These are phyloP conservation scores for Coemansia nantahalensis DNA, from an alignment of 192 early-diverging fungal genomes.

Conservation along the genomic window DNA sequence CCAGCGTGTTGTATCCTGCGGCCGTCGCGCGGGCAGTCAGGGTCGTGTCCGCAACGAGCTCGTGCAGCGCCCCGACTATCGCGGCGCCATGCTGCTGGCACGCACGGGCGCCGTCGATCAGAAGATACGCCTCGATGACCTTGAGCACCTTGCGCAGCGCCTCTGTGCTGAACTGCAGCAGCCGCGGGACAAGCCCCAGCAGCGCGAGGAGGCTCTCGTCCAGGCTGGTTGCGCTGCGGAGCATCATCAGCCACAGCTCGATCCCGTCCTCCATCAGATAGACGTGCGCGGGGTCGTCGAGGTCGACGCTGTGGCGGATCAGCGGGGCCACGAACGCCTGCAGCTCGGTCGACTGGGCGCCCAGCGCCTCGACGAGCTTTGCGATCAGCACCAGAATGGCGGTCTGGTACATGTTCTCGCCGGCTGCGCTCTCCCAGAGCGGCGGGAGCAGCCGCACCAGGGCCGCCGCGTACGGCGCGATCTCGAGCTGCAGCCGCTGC, in stretches of 20 bases:
- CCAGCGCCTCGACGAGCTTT: slow-evolving; percentile 71
- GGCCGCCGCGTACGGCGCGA: slow-evolving; percentile 67
- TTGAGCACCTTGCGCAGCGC: slow-evolving; percentile 69
- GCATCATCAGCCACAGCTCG: slow-evolving; percentile 83
- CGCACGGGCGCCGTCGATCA: slow-evolving; percentile 52
- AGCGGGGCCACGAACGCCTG: slow-evolving; percentile 75
- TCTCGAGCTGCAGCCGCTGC: slow-evolving; percentile 74
- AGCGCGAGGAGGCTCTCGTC: slow-evolving; percentile 60
- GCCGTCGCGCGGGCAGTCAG: slow-evolving; percentile 26
- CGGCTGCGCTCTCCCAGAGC: slow-evolving; percentile 73
- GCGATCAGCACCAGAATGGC: slow-evolving; percentile 75
- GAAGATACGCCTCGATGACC: slow-evolving; percentile 82
- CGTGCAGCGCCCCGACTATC: slow-evolving; percentile 25
- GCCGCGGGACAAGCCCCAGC: slow-evolving; percentile 56
- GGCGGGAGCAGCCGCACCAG: slow-evolving; percentile 74
- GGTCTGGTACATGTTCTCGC: slow-evolving; percentile 78
- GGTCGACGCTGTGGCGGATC: slow-evolving; percentile 70
- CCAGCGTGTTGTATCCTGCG: slow-evolving; percentile 32
- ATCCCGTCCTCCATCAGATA: slow-evolving; percentile 89
- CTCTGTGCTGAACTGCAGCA: slow-evolving; percentile 77
- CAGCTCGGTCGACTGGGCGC: slow-evolving; percentile 65
- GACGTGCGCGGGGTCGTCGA: slow-evolving; percentile 60
- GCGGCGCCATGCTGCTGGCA: slow-evolving; percentile 13
- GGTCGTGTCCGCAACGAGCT: slow-evolving; percentile 23
- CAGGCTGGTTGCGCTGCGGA: slow-evolving; percentile 63